Percentiles rank a stretch among this genome's conserved stretches.
Conservation (phyloP, 1,139 yeast genomes). For the Sugiyamaella japonica region DNA sequence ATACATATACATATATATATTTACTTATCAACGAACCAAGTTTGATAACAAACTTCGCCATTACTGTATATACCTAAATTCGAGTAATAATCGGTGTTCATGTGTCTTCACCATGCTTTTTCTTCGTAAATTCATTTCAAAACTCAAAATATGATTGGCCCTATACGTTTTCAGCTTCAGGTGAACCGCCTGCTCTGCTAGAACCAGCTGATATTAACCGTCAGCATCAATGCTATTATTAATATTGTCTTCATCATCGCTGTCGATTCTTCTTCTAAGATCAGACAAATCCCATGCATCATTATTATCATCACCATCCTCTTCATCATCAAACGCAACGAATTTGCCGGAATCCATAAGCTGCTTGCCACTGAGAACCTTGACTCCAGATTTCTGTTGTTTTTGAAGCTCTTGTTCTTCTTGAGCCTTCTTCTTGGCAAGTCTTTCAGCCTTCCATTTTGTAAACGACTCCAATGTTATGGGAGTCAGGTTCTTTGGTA, state of each 20-base stretch:
- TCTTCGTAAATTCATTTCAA: slow-evolving; percentile 15
- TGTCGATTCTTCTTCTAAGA: slow-evolving; percentile 35
- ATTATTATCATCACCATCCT: slow-evolving; percentile 54
- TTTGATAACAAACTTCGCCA: background rate
- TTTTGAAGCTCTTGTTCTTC: slow-evolving; percentile 48
- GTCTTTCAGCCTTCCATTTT: slow-evolving; percentile 78
- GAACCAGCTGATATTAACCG: background rate
- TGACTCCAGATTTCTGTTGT: slow-evolving; percentile 45
- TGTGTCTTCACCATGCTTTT: slow-evolving; percentile 4
- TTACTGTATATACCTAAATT: background rate
- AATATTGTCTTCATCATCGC: slow-evolving; percentile 18
- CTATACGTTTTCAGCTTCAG: slow-evolving; percentile 4
- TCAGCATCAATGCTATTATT: slow-evolving; percentile 2
- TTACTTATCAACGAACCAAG: background rate
- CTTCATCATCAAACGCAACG: slow-evolving; percentile 54
- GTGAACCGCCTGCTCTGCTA: background rate
- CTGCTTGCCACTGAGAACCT: slow-evolving; percentile 74
- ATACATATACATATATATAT: too few species aligned
- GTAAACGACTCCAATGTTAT: slow-evolving; percentile 81
- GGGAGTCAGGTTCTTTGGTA: slow-evolving; percentile 82
- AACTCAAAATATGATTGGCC: background rate
- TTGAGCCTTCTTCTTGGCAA: slow-evolving; percentile 61
- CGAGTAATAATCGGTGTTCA: background rate
- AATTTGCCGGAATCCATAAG: slow-evolving; percentile 69
- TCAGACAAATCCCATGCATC: slow-evolving; percentile 48